Evolutionary conservation across 352 stramenopile species (phyloP).

Genomic region (Sclerospora graminicola): DNA sequence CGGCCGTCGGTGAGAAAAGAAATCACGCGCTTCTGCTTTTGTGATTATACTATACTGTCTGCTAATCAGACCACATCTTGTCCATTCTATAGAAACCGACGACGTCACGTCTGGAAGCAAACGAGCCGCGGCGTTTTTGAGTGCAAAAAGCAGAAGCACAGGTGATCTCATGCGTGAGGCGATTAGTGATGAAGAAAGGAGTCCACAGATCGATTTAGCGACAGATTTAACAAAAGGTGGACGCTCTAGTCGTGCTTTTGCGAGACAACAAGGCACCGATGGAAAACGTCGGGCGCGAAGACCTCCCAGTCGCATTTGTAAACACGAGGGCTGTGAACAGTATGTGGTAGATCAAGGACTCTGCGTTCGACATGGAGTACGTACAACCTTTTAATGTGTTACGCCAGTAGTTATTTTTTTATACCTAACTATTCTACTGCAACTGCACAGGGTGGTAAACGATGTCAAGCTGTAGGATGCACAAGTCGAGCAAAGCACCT

Average conservation of each 20-base stretch:
- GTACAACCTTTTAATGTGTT: too few species aligned
- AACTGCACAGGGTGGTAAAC: conserved; percentile 38
- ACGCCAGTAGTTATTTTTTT: conserved; percentile 5
- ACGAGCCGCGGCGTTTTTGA: conserved; percentile 10
- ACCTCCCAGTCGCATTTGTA: conserved; percentile 47
- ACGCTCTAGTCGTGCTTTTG: conserved; percentile 3
- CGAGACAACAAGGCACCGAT: conserved; percentile 25
- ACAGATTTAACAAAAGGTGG: not conserved
- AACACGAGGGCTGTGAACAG: conserved; percentile 34
- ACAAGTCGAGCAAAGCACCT: conserved; percentile 43
- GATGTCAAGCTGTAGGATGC: conserved; percentile 38
- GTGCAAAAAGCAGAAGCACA: conserved; percentile 17
- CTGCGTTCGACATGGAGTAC: conserved; percentile 37
- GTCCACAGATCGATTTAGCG: not conserved
- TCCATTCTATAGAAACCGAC: conserved; percentile 10
- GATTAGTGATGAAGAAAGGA: too few species aligned
- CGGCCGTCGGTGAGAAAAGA: conserved; percentile 15
- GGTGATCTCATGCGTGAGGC: conserved; percentile 18
- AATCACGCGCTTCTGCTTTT: not conserved
- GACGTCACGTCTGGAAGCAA: conserved; percentile 12
- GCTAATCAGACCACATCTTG: not conserved
- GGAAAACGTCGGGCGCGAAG: conserved; percentile 41
- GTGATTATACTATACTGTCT: not conserved
- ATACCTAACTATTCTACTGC: not conserved
- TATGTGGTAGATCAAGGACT: conserved; percentile 51